A percentile compares a stretch with the other conserved stretches of the same genome.
Evolutionary conservation across 2,329 filamentous ascomycete species (phyloP).

Genomic region (Penicillium sp.): DNA sequence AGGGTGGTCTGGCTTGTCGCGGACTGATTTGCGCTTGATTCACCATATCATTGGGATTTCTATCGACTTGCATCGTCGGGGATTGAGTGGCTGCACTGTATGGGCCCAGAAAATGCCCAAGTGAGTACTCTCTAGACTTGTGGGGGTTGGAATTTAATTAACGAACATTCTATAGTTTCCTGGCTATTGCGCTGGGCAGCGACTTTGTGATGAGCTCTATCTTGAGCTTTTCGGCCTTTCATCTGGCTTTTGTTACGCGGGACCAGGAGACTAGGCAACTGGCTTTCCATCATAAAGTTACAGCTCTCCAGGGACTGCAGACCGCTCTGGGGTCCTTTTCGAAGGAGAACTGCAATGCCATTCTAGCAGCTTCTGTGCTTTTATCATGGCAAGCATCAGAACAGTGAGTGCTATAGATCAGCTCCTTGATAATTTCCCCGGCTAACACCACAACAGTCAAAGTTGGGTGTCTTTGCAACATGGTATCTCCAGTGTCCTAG

Average conservation of each 20-base stretch:
- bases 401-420: constrained; percentile 63
- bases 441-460: constrained; percentile 58
- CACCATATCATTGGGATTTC: constrained; percentile 87
- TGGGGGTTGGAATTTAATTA: constrained; percentile 17
- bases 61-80: constrained; percentile 72
- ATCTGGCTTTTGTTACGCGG: constrained; percentile 84
- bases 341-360: constrained; percentile 80
- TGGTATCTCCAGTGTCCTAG: constrained; percentile 84
- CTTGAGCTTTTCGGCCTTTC: constrained; percentile 89
- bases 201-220: constrained; percentile 92
- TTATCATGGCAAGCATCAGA: constrained; percentile 95
- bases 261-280: constrained; percentile 83
- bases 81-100: constrained; percentile 79
- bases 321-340: constrained; percentile 84
- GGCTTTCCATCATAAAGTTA: constrained; percentile 82
- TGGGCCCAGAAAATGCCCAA: constrained; percentile 92
- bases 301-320: constrained; percentile 82
- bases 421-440: constrained; percentile 11
- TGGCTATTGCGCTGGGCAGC: constrained; percentile 77
- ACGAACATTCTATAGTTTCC: constrained; percentile 56
- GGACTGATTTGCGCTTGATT: constrained; percentile 80
- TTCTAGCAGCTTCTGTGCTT: constrained; percentile 85
- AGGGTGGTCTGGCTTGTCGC: constrained; percentile 68
- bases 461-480: constrained; percentile 92
- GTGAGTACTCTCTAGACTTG: constrained; percentile 56